Conservation (phyloP, 345 rosid genomes). For the Eucalyptus fibrosa region DNA sequence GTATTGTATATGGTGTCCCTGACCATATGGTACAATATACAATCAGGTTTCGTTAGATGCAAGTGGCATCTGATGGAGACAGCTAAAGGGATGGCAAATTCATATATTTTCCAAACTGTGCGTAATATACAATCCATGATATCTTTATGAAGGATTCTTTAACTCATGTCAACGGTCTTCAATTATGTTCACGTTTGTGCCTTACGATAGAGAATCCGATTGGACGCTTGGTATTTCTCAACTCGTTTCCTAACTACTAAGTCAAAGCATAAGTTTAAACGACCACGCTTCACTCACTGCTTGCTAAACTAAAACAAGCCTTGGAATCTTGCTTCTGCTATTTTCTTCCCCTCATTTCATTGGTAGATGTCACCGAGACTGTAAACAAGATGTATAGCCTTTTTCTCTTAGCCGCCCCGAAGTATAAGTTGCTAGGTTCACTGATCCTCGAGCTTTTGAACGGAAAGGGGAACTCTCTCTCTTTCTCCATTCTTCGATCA, state of each 20-base stretch:
- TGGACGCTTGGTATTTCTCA: too few relatives aligned
- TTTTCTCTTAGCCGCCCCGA: not conserved
- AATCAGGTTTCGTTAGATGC: not conserved
- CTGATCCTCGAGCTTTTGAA: too few relatives aligned
- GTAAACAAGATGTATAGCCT: not conserved
- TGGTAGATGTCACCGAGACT: not conserved
- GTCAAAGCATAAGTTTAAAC: too few relatives aligned
- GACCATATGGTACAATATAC: too few relatives aligned
- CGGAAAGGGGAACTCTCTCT: too few relatives aligned
- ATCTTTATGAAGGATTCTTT: not conserved
- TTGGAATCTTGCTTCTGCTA: not conserved
- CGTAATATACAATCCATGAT: not conserved
- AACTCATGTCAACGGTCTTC: not conserved
- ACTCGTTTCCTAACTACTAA: too few relatives aligned
- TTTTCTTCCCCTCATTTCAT: not conserved
- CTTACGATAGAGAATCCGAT: too few relatives aligned
- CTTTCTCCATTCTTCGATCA: too few relatives aligned
- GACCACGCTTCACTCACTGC: not conserved
- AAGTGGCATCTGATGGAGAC: not conserved
- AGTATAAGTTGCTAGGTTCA: too few relatives aligned
- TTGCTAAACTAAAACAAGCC: not conserved
- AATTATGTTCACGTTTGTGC: too few relatives aligned
- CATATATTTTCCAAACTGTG: too few relatives aligned
- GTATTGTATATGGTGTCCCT: not conserved
- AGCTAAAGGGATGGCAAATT: fast-evolving